These are phyloP conservation scores for Leishmania gerbilli DNA, from an alignment of 208 protist species.

Conservation along the genomic window DNA sequence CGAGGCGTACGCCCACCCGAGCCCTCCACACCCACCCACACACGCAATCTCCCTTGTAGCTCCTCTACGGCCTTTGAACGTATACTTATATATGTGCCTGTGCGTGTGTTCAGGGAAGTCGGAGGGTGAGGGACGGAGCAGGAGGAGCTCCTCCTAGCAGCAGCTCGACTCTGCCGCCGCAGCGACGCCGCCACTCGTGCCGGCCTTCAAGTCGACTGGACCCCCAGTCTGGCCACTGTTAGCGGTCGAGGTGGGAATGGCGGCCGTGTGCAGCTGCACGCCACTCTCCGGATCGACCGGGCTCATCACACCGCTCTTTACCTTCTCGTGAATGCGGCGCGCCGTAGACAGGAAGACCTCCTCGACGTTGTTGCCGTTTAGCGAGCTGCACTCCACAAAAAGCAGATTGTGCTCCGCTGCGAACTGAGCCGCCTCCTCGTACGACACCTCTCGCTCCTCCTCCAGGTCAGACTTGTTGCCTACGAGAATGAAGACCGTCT, in stretches of 20 bases:
- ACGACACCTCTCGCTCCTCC: conserved; percentile 95
- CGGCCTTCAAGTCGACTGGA: conserved; percentile 10
- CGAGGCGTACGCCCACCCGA: background rate
- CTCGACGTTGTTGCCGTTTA: conserved; percentile 94
- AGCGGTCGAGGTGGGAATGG: conserved; percentile 32
- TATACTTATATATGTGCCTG: background rate
- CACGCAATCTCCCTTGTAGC: background rate
- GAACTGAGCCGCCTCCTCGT: conserved; percentile 95
- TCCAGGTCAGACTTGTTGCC: conserved; percentile 97
- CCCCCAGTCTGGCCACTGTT: conserved; percentile 13
- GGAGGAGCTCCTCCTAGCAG: conserved; percentile 10
- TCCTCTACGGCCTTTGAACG: background rate
- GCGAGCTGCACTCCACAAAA: conserved; percentile 95
- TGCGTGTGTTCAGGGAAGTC: background rate
- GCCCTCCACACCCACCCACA: background rate
- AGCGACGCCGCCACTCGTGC: conserved; percentile 4
- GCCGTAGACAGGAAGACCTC: conserved; percentile 94
- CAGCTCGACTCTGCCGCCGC: conserved; percentile 17
- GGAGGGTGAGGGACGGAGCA: background rate
- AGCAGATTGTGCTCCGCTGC: conserved; percentile 95
- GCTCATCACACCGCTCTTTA: conserved; percentile 92
- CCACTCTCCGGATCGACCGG: conserved; percentile 74
- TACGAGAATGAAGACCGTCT: conserved; percentile 90
- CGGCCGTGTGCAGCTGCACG: conserved; percentile 72
- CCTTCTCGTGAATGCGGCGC: conserved; percentile 94